Conservation (phyloP, 2,329 filamentous ascomycete species). For the Xylariaceae sp. region DNA sequence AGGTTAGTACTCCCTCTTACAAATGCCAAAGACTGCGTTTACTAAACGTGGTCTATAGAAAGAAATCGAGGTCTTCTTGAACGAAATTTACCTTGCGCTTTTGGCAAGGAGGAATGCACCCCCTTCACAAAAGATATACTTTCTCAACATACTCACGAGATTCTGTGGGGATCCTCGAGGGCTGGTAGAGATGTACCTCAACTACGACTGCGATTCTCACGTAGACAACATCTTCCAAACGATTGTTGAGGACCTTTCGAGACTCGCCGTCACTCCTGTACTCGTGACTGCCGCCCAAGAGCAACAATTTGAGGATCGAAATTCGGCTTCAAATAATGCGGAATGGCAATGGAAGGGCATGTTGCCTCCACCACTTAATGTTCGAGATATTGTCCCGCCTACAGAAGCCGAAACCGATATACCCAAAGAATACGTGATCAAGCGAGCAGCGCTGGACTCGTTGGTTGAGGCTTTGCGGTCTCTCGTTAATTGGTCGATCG, state of each 20-base stretch:
- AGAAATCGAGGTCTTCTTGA: slow-evolving; percentile 96
- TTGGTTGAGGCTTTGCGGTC: slow-evolving; percentile 86
- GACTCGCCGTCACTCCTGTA: slow-evolving; percentile 77
- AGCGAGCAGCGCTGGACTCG: slow-evolving; percentile 82
- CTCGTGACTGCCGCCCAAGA: slow-evolving; percentile 72
- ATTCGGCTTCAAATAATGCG: slow-evolving; percentile 55
- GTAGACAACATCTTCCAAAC: slow-evolving; percentile 97
- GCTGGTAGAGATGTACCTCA: slow-evolving; percentile 91
- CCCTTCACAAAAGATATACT: slow-evolving; percentile 85
- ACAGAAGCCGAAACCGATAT: slow-evolving; percentile 64
- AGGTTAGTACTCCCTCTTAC: slow-evolving; percentile 51
- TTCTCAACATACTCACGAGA: slow-evolving; percentile 79
- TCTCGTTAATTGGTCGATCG: slow-evolving; percentile 83
- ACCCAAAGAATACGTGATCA: slow-evolving; percentile 86
- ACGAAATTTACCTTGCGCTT: slow-evolving; percentile 93
- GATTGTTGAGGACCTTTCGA: slow-evolving; percentile 89
- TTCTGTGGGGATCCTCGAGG: slow-evolving; percentile 82
- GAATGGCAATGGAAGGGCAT: slow-evolving; percentile 89
- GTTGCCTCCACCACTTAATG: slow-evolving; percentile 80
- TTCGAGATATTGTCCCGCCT: slow-evolving; percentile 64
- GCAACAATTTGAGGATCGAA: slow-evolving; percentile 79
- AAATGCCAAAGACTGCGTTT: slow-evolving; percentile 10
- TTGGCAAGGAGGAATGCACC: slow-evolving; percentile 84
- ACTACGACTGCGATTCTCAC: slow-evolving; percentile 95
- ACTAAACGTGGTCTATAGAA: slow-evolving; percentile 52